Evolutionary conservation across 495 filamentous ascomycete genomes (phyloP).

Genomic region (Recurvomyces mirabilis): DNA sequence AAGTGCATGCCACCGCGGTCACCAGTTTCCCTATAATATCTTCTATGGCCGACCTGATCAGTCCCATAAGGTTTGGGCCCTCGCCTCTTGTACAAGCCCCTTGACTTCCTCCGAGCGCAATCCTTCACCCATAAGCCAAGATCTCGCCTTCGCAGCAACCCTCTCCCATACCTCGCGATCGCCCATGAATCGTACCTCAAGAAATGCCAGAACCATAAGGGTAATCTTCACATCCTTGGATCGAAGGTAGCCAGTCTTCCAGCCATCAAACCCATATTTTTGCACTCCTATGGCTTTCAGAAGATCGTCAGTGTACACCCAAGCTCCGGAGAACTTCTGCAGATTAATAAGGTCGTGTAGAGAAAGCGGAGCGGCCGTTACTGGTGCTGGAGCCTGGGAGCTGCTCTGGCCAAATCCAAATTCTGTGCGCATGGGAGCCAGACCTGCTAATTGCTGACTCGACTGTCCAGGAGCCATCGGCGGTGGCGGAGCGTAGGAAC

Average conservation of each 20-base stretch:
- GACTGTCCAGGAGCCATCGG: no score
- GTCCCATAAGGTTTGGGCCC: no score
- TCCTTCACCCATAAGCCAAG: no score
- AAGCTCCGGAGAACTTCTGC: slow-evolving; percentile 43
- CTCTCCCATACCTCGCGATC: slow-evolving; percentile 46
- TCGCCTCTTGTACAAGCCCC: no score
- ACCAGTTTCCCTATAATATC: no score
- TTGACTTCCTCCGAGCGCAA: no score
- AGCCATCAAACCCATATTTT: slow-evolving; percentile 7
- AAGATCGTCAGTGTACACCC: slow-evolving; percentile 27
- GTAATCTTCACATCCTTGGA: slow-evolving; percentile 33
- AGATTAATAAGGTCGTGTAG: slow-evolving; percentile 31
- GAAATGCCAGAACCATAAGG: slow-evolving; percentile 37
- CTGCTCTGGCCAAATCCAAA: not conserved
- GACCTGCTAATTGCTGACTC: no score
- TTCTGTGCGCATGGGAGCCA: no score
- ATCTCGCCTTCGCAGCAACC: slow-evolving; percentile 39
- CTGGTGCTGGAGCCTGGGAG: not conserved
- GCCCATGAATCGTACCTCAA: slow-evolving; percentile 33
- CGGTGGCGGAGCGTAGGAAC: no score
- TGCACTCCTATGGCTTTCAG: slow-evolving; percentile 20
- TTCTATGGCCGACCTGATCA: no score
- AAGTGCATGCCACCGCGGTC: no score
- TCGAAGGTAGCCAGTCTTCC: not conserved
- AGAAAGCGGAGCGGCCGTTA: not conserved